Percentiles rank a stretch among this genome's conserved stretches.
phyloP scores from a whole-genome alignment of 768 basidiomycete genomes.

The Collybia sp. region DNA sequence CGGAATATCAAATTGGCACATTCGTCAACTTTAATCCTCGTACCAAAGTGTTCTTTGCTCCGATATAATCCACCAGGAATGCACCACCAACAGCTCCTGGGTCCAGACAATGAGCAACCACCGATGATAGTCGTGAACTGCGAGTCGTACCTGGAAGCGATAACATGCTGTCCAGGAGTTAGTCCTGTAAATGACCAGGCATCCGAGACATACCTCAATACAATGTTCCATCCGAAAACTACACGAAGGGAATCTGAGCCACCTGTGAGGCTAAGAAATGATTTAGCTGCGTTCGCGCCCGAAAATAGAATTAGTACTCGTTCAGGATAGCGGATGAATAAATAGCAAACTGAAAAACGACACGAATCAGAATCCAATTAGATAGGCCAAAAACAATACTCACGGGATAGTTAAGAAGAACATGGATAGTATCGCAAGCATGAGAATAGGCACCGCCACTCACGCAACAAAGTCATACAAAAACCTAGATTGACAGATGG shows the following conservation, averaged over 20 bases:
- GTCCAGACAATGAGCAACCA: constrained; percentile 35
- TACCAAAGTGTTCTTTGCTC: constrained; percentile 73
- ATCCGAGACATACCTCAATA: constrained; percentile 60
- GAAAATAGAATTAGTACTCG: constrained; percentile 29
- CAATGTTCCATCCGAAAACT: constrained; percentile 82
- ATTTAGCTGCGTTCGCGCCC: neutral
- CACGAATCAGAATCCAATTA: neutral
- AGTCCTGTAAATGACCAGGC: too few species aligned
- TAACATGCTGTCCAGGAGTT: constrained; percentile 22
- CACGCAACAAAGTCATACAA: constrained; percentile 78
- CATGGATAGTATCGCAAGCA: neutral
- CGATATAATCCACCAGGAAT: constrained; percentile 68
- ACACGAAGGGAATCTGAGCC: constrained; percentile 43
- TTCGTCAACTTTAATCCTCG: constrained; percentile 1
- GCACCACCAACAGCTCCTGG: constrained; percentile 63
- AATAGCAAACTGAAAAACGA: constrained; percentile 58
- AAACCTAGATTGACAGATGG: constrained; percentile 36
- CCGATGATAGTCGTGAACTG: neutral
- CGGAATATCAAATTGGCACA: neutral
- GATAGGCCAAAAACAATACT: constrained; percentile 16
- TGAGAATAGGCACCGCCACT: constrained; percentile 14
- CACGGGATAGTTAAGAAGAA: constrained; percentile 50
- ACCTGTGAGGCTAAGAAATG: constrained; percentile 51
- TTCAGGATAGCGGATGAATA: constrained; percentile 75
- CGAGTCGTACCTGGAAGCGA: constrained; percentile 28